Conservation (phyloP, 805 yeast genomes). For the Saccharomyces jurei region DNA sequence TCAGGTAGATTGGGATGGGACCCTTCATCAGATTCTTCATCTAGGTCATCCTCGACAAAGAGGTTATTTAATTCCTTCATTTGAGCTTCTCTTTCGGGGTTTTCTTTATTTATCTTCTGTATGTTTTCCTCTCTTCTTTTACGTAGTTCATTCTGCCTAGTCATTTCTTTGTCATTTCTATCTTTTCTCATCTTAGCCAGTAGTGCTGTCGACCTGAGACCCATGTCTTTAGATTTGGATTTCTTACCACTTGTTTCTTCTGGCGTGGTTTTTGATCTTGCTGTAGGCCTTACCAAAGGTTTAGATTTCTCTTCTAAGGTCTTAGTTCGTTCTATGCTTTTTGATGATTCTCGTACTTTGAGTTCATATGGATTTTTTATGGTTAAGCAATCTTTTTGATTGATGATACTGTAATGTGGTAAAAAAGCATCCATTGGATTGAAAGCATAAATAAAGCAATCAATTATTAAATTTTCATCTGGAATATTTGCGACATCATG, state of each 20-base stretch:
- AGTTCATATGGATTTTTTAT: conserved; percentile 17
- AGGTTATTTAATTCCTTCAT: conserved; percentile 23
- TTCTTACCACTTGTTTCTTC: conserved; percentile 3
- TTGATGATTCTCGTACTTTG: background rate
- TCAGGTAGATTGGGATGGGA: background rate
- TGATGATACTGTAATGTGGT: conserved; percentile 14
- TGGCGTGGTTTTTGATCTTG: conserved; percentile 8
- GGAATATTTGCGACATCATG: conserved; percentile 15
- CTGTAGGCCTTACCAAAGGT: background rate
- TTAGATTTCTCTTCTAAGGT: conserved; percentile 8
- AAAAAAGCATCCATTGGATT: conserved; percentile 25
- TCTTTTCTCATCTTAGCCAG: conserved; percentile 27
- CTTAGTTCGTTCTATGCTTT: conserved; percentile 6
- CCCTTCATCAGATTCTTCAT: conserved; percentile 2
- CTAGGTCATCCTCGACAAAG: conserved; percentile 25
- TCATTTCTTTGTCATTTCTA: conserved; percentile 25
- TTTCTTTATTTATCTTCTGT: conserved; percentile 9
- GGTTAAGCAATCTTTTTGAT: conserved; percentile 11
- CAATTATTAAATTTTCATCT: conserved; percentile 13
- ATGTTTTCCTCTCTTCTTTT: conserved; percentile 19
- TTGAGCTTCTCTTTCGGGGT: conserved; percentile 25
- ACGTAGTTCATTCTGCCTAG: conserved; percentile 22
- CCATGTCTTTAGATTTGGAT: conserved; percentile 12
- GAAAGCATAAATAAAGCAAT: conserved; percentile 30
- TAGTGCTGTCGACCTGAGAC: conserved; percentile 26